phyloP scores from a whole-genome alignment of 306 rosid species.

The Elaeagnus macrophylla region DNA sequence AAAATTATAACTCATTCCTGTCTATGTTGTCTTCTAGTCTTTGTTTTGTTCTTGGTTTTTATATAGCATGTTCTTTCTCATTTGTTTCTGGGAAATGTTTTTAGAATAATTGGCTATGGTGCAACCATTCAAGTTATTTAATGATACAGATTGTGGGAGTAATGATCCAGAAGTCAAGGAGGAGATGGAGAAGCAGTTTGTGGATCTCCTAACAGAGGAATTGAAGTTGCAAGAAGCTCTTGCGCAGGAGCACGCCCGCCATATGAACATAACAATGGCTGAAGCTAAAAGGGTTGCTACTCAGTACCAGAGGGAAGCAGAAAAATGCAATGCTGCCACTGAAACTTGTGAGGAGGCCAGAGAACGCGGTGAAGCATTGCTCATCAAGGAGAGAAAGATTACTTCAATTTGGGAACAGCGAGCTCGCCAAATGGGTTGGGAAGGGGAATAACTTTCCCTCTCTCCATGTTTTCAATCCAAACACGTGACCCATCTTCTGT shows the following conservation, averaged over 20 bases:
- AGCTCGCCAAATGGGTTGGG: conserved; percentile 92
- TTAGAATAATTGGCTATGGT: neutral
- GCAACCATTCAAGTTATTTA: conserved; percentile 1
- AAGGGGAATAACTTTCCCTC: conserved; percentile 34
- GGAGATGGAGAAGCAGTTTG: conserved; percentile 96
- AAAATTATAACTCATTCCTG: too few relatives aligned
- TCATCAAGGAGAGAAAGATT: conserved; percentile 64
- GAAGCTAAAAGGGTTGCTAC: conserved; percentile 85
- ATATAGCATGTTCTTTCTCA: conserved; percentile 1
- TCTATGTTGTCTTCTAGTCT: neutral
- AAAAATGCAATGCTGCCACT: conserved; percentile 81
- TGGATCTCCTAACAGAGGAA: conserved; percentile 89
- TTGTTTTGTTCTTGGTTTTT: too few relatives aligned
- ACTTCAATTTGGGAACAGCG: conserved; percentile 71
- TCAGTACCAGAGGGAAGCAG: conserved; percentile 95
- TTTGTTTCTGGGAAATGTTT: neutral
- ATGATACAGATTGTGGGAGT: conserved; percentile 68
- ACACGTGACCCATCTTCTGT: conserved; percentile 17
- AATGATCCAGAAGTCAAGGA: conserved; percentile 83
- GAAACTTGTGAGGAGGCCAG: conserved; percentile 96
- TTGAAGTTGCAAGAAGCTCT: conserved; percentile 83
- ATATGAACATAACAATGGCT: conserved; percentile 72
- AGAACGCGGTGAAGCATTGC: conserved; percentile 62
- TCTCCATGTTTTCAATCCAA: conserved; percentile 18
- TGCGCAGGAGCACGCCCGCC: conserved; percentile 55